Base-by-base conservation (phyloP, 306 rosid species). In the Cercis canadensis region DNA sequence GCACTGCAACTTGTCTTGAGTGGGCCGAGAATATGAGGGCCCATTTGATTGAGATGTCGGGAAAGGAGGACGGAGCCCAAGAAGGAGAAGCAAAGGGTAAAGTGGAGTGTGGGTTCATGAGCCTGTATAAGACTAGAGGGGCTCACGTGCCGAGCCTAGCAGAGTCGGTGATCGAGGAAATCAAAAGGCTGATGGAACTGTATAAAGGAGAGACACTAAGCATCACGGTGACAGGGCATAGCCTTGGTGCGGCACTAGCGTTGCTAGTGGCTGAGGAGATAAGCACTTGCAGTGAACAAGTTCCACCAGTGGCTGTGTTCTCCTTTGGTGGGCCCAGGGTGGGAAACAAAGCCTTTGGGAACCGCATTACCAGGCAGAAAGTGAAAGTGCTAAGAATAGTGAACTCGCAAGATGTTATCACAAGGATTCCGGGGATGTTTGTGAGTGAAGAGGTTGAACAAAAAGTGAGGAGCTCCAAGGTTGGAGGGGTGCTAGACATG, bases 251-350 rank as follows among this genome's bases (percentile, higher is more conserved):
- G 0, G 95, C 97, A 7, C 51, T 95, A 3, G 99, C 99, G 0
- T 68, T 95, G 2, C 59, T 95, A 0, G 97, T 91, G 0, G 99
- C 96, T 0, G 96, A 91, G 0, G 99, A 91, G 45, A 77, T 95
- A 0, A 83, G 88, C 74, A 76, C 77, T 0, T 81, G 92, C 1
- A 52, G 62, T 0, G 6, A 74, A 0, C 47, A 78, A 3, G 77
- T 79, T 18, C 92, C 97, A 0, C 92, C 95, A 0, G 92, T 91
- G 68, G 99, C 97, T 0, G 99, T 89, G 0, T 87, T 91, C 55
- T 91, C 97, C 0, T 95, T 95, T 6, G 99, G 99, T 0, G 97
- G 99, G 4, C 99, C 99, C 8, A 84, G 95, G 0, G 99, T 89
- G 0, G 97, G 99, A 0, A 95, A 95, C 78, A 83, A 74, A 16